These are phyloP conservation scores for Camelina neglecta DNA, from an alignment of 345 rosid species.

Conservation along the genomic window DNA sequence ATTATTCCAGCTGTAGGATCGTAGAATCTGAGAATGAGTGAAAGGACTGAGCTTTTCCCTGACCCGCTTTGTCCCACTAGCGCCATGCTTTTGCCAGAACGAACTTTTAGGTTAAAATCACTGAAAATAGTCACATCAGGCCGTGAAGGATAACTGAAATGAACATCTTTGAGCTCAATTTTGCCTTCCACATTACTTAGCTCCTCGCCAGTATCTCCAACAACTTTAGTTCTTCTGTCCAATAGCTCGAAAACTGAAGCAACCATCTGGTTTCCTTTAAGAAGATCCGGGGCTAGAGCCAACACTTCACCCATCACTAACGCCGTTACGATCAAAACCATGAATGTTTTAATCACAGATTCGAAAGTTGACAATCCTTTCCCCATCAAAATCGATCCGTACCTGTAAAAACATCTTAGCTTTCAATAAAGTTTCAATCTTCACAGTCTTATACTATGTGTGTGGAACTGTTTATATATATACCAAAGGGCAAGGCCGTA, in stretches of 20 bases:
- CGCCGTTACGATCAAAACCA: slow-evolving; percentile 95
- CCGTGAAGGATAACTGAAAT: slow-evolving; percentile 83
- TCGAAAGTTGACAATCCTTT: slow-evolving; percentile 77
- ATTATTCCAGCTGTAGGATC: slow-evolving; percentile 79
- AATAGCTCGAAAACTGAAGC: slow-evolving; percentile 83
- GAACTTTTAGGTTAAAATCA: slow-evolving; percentile 67
- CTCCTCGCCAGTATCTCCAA: slow-evolving; percentile 77
- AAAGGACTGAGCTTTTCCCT: slow-evolving; percentile 86
- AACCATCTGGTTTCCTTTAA: slow-evolving; percentile 94
- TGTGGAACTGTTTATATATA: neutral
- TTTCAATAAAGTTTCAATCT: neutral
- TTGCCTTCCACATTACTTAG: slow-evolving; percentile 63
- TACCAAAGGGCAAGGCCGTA: slow-evolving; percentile 95
- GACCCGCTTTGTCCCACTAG: slow-evolving; percentile 96
- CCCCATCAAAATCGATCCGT: slow-evolving; percentile 64
- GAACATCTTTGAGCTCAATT: slow-evolving; percentile 68
- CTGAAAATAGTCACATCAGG: slow-evolving; percentile 78
- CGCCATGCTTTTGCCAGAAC: slow-evolving; percentile 78
- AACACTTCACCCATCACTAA: slow-evolving; percentile 96
- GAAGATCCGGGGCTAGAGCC: slow-evolving; percentile 83
- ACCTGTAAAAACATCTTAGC: slow-evolving; percentile 28
- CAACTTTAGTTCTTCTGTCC: slow-evolving; percentile 69
- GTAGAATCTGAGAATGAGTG: slow-evolving; percentile 85
- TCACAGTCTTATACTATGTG: neutral
- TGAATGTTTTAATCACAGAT: slow-evolving; percentile 87